Percentiles rank a stretch among this genome's conserved stretches.
phyloP scores from a whole-genome alignment of 169 alveolate species.

The Plasmodium vivax region DNA sequence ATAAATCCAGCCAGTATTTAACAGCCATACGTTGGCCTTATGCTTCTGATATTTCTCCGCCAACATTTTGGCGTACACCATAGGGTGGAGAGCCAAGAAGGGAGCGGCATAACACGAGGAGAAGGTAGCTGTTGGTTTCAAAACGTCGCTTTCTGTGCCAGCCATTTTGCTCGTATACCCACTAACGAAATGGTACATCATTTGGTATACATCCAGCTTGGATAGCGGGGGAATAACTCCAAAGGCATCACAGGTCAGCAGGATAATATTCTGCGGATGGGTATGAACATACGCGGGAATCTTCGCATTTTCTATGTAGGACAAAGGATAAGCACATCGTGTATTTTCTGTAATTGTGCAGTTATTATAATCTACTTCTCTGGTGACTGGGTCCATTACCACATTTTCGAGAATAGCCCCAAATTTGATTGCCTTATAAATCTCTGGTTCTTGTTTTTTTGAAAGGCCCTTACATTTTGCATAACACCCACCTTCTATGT shows the following conservation, averaged over 20 bases:
- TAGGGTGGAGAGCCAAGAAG: conserved; percentile 95
- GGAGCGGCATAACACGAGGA: conserved; percentile 98
- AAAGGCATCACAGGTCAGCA: conserved; percentile 95
- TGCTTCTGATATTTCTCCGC: conserved; percentile 82
- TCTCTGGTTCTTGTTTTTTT: conserved; percentile 96
- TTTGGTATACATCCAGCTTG: conserved; percentile 90
- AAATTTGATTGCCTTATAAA: conserved; percentile 92
- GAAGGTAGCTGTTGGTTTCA: conserved; percentile 94
- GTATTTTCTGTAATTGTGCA: conserved; percentile 94
- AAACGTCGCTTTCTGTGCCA: conserved; percentile 95
- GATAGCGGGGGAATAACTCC: conserved; percentile 97
- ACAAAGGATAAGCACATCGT: conserved; percentile 94
- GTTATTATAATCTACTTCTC: conserved; percentile 93
- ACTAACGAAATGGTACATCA: conserved; percentile 95
- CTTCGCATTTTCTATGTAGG: conserved; percentile 92
- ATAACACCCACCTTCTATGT: conserved; percentile 98
- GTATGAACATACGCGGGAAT: conserved; percentile 94
- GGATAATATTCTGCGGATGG: conserved; percentile 95
- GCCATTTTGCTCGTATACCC: conserved; percentile 97
- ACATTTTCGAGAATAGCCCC: conserved; percentile 94
- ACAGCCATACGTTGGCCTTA: conserved; percentile 90
- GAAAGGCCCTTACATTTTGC: conserved; percentile 93
- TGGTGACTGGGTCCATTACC: conserved; percentile 86
- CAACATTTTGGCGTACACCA: conserved; percentile 91
- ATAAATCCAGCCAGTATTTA: conserved; percentile 97